Percentiles rank a stretch among this genome's conserved stretches.
Conservation (phyloP, 305 asterid species). For the Fraxinus ornus region DNA sequence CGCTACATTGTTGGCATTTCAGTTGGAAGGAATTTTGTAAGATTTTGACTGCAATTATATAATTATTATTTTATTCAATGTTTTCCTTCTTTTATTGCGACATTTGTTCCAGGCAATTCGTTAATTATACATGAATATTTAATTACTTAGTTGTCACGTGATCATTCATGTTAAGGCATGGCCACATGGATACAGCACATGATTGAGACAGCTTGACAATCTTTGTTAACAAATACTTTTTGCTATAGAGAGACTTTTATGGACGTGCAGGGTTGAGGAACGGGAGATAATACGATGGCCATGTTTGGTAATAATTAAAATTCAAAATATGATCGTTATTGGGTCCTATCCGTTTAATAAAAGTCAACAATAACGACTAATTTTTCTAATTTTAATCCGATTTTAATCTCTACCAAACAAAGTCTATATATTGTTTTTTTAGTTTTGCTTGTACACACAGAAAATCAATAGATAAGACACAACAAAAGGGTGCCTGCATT, state of each 20-base stretch:
- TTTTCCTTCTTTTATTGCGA: background rate
- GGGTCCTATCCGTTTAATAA: too few species aligned
- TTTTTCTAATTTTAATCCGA: too few species aligned
- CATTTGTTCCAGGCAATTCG: background rate
- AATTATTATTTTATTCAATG: background rate
- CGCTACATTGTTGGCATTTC: constrained; percentile 66
- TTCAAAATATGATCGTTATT: too few species aligned
- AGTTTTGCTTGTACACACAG: too few species aligned
- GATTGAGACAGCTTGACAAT: background rate
- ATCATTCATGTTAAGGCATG: background rate
- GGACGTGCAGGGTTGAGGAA: background rate
- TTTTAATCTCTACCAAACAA: too few species aligned
- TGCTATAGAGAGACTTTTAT: background rate
- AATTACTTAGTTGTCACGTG: background rate
- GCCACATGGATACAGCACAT: background rate
- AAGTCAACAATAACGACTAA: too few species aligned
- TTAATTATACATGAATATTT: background rate
- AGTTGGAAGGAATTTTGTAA: constrained; percentile 32
- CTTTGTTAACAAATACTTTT: background rate
- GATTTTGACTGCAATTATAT: background rate
- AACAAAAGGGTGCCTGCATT: too few species aligned
- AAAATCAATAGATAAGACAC: too few species aligned
- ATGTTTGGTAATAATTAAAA: too few species aligned
- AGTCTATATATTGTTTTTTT: too few species aligned
- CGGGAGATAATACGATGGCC: background rate